These are phyloP conservation scores for Pichia sp. DNA, from an alignment of 1,139 yeast species.

Conservation along the genomic window DNA sequence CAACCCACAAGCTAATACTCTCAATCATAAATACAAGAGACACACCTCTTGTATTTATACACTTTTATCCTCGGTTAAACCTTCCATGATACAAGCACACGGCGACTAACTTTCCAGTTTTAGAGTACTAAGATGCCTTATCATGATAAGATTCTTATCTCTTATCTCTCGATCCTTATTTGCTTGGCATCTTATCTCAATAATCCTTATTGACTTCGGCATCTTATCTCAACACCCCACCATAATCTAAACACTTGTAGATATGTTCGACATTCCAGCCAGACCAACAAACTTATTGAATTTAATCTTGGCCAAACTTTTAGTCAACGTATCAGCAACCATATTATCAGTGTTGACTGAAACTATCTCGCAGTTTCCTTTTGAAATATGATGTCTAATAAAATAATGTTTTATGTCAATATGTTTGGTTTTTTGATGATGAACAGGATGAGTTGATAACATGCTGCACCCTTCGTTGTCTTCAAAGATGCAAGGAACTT, in stretches of 20 bases:
- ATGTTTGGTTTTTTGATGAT: not conserved
- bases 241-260: not conserved
- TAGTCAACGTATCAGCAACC: not conserved
- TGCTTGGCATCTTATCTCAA: too few relatives aligned
- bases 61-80: too few relatives aligned
- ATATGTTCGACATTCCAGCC: not conserved
- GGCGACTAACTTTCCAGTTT: too few relatives aligned
- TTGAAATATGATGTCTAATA: not conserved
- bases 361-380: not conserved
- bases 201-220: not conserved
- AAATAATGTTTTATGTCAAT: not conserved
- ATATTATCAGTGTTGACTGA: not conserved
- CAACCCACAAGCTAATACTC: too few relatives aligned
- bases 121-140: too few relatives aligned
- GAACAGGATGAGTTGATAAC: not conserved
- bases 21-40: too few relatives aligned
- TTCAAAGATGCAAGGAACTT: not conserved
- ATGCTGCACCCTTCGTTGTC: not conserved
- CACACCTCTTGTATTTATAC: too few relatives aligned
- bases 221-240: not conserved
- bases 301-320: not conserved
- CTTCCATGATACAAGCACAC: too few relatives aligned
- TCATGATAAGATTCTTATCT: too few relatives aligned
- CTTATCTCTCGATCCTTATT: too few relatives aligned
- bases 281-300: not conserved